phyloP scores from a whole-genome alignment of 2,329 filamentous ascomycete species.

The Claviceps humidiphila region DNA sequence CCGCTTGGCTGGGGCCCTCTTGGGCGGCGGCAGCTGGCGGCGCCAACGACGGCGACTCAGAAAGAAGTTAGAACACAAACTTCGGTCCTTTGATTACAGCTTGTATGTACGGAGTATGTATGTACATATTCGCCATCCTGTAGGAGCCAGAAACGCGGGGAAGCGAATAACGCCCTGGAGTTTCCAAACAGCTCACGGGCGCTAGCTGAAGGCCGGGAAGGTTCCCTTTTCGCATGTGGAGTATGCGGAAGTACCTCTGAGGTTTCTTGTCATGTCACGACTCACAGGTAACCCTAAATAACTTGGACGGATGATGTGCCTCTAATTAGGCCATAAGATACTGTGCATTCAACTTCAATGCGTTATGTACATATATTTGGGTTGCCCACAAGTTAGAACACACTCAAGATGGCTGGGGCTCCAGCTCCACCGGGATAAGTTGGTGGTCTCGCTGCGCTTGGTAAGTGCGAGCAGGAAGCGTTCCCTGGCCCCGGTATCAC shows the following conservation, averaged over 20 bases:
- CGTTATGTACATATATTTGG: no score
- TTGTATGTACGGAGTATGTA: no score
- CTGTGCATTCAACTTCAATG: no score
- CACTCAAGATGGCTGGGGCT: not conserved
- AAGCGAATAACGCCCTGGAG: no score
- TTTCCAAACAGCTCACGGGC: no score
- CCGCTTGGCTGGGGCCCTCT: not conserved
- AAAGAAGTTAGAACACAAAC: not conserved
- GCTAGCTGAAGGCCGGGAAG: no score
- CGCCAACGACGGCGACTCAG: not conserved
- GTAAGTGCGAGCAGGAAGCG: not conserved
- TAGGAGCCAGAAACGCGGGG: constrained; percentile 1
- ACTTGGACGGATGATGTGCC: no score
- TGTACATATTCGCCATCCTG: not conserved
- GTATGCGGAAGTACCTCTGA: no score
- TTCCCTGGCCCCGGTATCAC: not conserved
- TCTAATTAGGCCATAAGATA: no score
- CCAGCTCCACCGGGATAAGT: not conserved
- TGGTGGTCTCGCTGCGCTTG: not conserved
- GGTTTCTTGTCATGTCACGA: no score
- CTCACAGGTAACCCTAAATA: no score
- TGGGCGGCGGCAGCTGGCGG: not conserved
- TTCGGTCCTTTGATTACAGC: constrained; percentile 5
- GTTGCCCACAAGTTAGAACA: not conserved
- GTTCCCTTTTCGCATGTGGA: no score